A percentile compares a stretch with the other conserved stretches of the same genome.
phyloP scores from a whole-genome alignment of 305 asterid species.

The Rubia occidens region DNA sequence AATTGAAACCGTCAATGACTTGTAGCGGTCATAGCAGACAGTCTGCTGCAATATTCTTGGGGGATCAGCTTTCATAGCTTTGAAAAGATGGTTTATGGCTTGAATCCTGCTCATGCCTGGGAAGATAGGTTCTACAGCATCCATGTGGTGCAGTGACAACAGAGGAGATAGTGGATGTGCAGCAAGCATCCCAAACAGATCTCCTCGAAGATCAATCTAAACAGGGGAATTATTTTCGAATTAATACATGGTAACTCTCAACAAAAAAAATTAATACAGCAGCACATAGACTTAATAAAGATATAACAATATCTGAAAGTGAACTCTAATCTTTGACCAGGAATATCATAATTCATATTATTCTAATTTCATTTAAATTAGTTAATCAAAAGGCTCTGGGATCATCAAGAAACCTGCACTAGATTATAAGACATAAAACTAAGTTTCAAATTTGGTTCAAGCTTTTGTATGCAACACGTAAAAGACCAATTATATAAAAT shows the following conservation, averaged over 20 bases:
- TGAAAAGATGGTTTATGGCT: conserved; percentile 50
- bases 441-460: background rate
- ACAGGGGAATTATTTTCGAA: background rate
- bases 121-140: conserved; percentile 64
- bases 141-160: conserved; percentile 78
- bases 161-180: conserved; percentile 67
- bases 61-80: conserved; percentile 48
- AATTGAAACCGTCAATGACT: conserved; percentile 51
- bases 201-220: conserved; percentile 73
- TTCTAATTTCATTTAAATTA: background rate
- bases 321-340: background rate
- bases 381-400: background rate
- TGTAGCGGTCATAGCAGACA: conserved; percentile 51
- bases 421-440: background rate
- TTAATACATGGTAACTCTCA: background rate
- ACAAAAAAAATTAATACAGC: background rate
- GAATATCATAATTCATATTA: background rate
- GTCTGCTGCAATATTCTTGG: conserved; percentile 65
- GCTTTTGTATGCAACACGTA: background rate
- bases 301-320: conserved; percentile 2
- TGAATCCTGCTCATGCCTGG: conserved; percentile 44
- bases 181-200: conserved; percentile 58
- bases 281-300: background rate
- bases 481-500: background rate
- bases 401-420: background rate